Evolutionary conservation across 2,329 filamentous ascomycete genomes (phyloP), one percentile per base, ranked within the genome.

Genomic region (Monilinia vaccinii-corymbosi): DNA sequence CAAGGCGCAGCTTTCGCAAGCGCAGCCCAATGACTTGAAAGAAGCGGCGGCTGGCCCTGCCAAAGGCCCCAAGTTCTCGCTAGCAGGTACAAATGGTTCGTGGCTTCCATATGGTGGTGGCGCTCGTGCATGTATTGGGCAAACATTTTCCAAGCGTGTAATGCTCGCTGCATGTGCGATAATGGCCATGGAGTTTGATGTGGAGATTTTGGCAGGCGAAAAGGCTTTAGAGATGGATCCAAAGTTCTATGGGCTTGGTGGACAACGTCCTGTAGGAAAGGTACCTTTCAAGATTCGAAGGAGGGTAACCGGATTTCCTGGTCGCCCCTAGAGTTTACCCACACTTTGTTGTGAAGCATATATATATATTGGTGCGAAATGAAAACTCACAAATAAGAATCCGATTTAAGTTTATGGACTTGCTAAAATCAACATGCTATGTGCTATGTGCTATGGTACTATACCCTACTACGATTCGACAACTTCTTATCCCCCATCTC

Each of bases 401-500:
- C 13, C 34, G 34, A 36, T 36, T 36, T 36, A 36, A 25, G 5
- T 25, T 9, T 10, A 45, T 45, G 42, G 9, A 11, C 13, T 42
- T 9, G 42, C 42, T 45, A 45, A 45, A 45, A 25, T 45, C 42
- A 45, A 45, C 42, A 45, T 45, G 21, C 42, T 45, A 45, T 45
- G 11, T 23, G 42, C 42, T 45, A 45, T 45, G 32, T 36, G 42
- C 42, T 48, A 48, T 6, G 25, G 25, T 55, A 55, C 32, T 42
- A 55, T 44, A 31, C 18, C 51, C 51, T 55, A 34, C 51, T 55
- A 16, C 51, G 51, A 55, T 87, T 89, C 0, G 85, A 82, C 75
- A 87, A 80, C 74, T 90, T 96, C 76, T 83, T 89, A 62, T 90
- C 88, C 70, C 91, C 90, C 67, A 96, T 71, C 21, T 81, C 85